A percentile compares a stretch with the other conserved stretches of the same genome.
These are phyloP conservation scores for Orbilia blumenaviensis DNA, from an alignment of 2,329 filamentous ascomycete species.

Conservation along the genomic window DNA sequence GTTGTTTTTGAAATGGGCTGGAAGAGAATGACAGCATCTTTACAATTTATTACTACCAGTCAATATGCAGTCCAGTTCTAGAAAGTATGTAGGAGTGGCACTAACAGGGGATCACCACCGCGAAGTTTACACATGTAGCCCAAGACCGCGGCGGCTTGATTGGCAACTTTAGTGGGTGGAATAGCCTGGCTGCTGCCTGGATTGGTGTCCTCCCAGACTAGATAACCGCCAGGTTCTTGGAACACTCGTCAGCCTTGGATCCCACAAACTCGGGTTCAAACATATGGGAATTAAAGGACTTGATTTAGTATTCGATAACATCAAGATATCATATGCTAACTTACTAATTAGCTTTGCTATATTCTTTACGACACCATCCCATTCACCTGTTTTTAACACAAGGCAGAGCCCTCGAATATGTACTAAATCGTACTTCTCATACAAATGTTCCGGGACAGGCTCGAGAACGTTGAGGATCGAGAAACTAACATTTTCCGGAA, in stretches of 20 bases:
- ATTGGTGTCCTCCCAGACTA: slow-evolving; percentile 40
- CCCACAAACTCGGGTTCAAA: too few relatives aligned
- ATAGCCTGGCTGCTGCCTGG: slow-evolving; percentile 23
- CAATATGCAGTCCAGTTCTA: not conserved
- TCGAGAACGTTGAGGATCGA: slow-evolving; percentile 22
- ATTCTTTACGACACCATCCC: slow-evolving; percentile 33
- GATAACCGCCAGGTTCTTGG: slow-evolving; percentile 29
- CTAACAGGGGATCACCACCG: slow-evolving; percentile 42
- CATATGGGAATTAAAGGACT: too few relatives aligned
- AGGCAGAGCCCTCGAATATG: slow-evolving; percentile 33
- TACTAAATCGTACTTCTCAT: slow-evolving; percentile 37
- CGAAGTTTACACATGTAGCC: slow-evolving; percentile 34
- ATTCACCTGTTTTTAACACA: slow-evolving; percentile 18
- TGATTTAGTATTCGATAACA: too few relatives aligned
- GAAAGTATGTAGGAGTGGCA: not conserved
- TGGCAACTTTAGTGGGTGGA: slow-evolving; percentile 14
- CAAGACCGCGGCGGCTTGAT: not conserved
- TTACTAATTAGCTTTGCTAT: slow-evolving; percentile 30
- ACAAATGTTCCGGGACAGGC: slow-evolving; percentile 10
- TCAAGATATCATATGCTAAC: too few relatives aligned
- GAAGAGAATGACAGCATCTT: slow-evolving; percentile 15
- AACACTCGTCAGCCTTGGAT: not conserved
- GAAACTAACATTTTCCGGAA: slow-evolving; percentile 27
- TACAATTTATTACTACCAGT: not conserved
- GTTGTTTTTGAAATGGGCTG: slow-evolving; percentile 8